Evolutionary conservation across 129 eudicot genomes (phyloP), one percentile per base, ranked within the genome.

Genomic region (Chrysanthemum lavandulifolium): DNA sequence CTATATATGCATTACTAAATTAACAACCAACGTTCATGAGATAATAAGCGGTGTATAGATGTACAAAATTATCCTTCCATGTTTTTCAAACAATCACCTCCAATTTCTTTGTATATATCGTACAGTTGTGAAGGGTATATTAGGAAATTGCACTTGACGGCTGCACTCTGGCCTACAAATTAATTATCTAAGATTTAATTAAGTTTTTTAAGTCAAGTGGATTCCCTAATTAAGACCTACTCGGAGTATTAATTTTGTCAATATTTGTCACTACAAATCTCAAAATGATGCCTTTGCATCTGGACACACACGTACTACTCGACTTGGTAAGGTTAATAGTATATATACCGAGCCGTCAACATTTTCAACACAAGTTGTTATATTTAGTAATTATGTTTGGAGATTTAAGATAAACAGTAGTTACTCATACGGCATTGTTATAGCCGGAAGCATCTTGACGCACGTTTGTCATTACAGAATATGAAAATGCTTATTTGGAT

Each of bases 111-210:
- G 10, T 40, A 40, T 40, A 40, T 40, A 8, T 40, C 47, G 10
- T 40, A 40, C 47, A 40, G 0, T 53, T 15, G 18, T 15, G 16
- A 61, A 51, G 69, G 69, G 52, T 65, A 65, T 10, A 65, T 40
- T 2, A 6, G 69, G 27, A 43, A 65, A 65, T 40, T 40, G 53
- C 52, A 65, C 3, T 15, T 65, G 69, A 16, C 69, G 69, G 52
- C 69, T n/a, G 69, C 69, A 43, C 52, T 40, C 3, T 65, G 69
- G 27, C 69, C 69, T 43, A 65, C 53, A 65, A 15, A 13, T 14
- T 60, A 60, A 13, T 6, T 33, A 33, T 14, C 6, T 62, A 31
- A 0, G 67, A 14, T 18, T 12, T 6, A 6, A 57, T 12, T 6
- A 6, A 57, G 12, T 57, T 18, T 18, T 57, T 18, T 18, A 57